phyloP scores from a whole-genome alignment of 2,329 filamentous ascomycete genomes.

The Penicillium olsonii region DNA sequence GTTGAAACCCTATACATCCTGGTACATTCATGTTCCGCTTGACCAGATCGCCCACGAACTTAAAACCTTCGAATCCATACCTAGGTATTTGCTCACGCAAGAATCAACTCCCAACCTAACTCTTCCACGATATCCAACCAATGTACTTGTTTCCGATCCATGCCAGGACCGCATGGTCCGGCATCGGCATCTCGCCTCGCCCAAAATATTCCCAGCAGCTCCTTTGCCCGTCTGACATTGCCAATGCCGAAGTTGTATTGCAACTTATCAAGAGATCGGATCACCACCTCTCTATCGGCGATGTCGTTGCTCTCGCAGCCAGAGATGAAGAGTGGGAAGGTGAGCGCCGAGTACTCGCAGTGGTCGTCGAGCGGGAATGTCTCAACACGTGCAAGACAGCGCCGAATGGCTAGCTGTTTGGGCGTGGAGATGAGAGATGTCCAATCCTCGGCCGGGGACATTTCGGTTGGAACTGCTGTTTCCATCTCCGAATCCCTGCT shows the following conservation, averaged over 20 bases:
- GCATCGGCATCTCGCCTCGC: constrained; percentile 18
- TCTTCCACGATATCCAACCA: constrained; percentile 37
- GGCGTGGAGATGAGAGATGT: constrained; percentile 26
- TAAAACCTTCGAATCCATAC: no score
- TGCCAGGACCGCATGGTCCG: neutral
- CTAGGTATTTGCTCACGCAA: constrained; percentile 32
- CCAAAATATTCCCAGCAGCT: constrained; percentile 33
- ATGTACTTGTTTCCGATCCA: constrained; percentile 18
- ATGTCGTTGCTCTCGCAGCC: constrained; percentile 33
- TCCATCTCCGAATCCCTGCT: constrained; percentile 5
- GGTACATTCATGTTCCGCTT: no score
- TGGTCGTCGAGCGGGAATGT: constrained; percentile 32
- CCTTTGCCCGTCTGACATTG: constrained; percentile 36
- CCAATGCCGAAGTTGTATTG: constrained; percentile 40
- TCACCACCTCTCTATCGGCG: constrained; percentile 27
- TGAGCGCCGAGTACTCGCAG: constrained; percentile 41
- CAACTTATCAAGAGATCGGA: constrained; percentile 29
- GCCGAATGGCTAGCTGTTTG: constrained; percentile 30
- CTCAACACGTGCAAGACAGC: constrained; percentile 29
- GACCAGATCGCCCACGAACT: no score
- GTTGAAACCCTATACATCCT: no score
- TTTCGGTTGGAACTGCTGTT: neutral
- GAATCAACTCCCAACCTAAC: constrained; percentile 35
- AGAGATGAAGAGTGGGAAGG: constrained; percentile 40
- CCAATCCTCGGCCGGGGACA: constrained; percentile 5